phyloP scores from a whole-genome alignment of 2,329 filamentous ascomycete genomes.

The Alternaria alternata region DNA sequence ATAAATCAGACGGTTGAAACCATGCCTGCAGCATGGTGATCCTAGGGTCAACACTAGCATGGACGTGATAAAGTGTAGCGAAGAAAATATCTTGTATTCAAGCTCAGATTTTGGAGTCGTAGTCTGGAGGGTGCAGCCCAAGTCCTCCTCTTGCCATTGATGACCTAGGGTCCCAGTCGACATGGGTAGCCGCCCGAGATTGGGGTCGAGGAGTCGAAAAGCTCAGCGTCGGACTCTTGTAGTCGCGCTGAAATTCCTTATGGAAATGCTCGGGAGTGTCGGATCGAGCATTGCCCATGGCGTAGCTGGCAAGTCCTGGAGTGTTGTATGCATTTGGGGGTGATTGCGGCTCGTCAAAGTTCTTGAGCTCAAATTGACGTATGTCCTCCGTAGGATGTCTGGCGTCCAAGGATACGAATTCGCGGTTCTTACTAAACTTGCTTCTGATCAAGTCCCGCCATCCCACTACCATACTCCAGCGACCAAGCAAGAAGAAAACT shows the following conservation, averaged over 20 bases:
- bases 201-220: constrained; percentile 54
- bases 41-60: neutral
- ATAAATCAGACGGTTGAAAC: constrained; percentile 12
- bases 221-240: constrained; percentile 50
- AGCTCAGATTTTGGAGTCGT: constrained; percentile 42
- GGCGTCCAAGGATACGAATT: constrained; percentile 93
- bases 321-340: constrained; percentile 41
- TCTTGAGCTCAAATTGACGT: constrained; percentile 48
- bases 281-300: constrained; percentile 27
- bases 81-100: constrained; percentile 7
- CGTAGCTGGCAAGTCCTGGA: constrained; percentile 33
- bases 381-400: constrained; percentile 43
- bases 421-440: constrained; percentile 66
- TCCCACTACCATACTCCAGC: constrained; percentile 83
- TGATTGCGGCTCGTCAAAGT: constrained; percentile 39
- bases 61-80: constrained; percentile 8
- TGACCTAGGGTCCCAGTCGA: constrained; percentile 49
- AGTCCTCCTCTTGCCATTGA: constrained; percentile 52
- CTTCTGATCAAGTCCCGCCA: constrained; percentile 74
- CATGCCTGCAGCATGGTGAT: neutral
- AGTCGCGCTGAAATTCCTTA: constrained; percentile 49
- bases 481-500: constrained; percentile 80
- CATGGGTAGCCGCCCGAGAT: constrained; percentile 34
- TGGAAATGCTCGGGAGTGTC: constrained; percentile 48
- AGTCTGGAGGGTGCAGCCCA: constrained; percentile 49